phyloP scores from a whole-genome alignment of 192 early-diverging fungal species.

The Lobosporangium transversale region DNA sequence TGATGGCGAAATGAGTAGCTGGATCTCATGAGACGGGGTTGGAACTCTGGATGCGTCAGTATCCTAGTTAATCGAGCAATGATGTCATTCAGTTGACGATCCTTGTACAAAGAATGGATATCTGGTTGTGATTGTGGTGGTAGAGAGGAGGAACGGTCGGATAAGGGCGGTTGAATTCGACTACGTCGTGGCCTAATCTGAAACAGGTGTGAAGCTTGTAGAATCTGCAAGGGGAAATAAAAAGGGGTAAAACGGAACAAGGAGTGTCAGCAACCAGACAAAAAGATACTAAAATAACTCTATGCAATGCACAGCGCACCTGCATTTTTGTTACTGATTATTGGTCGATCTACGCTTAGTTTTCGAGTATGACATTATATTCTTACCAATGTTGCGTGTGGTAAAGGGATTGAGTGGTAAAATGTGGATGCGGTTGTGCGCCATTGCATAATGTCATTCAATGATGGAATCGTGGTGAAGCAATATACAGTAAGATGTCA shows the following conservation, averaged over 20 bases:
- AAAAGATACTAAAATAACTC: not conserved
- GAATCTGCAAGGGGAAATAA: slow-evolving; percentile 13
- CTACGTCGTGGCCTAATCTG: slow-evolving; percentile 30
- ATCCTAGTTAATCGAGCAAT: slow-evolving; percentile 16
- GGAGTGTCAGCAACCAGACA: too few relatives aligned
- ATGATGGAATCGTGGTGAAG: slow-evolving; percentile 31
- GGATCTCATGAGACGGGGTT: slow-evolving; percentile 37
- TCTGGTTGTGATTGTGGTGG: not conserved
- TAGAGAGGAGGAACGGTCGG: too few relatives aligned
- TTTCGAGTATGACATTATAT: too few relatives aligned
- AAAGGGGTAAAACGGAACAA: not conserved
- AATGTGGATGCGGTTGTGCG: slow-evolving; percentile 35
- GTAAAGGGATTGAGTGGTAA: slow-evolving; percentile 38
- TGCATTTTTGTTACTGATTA: too few relatives aligned
- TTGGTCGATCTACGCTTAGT: too few relatives aligned
- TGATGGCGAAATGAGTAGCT: slow-evolving; percentile 40
- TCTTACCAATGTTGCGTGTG: slow-evolving; percentile 34
- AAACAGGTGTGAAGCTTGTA: slow-evolving; percentile 38
- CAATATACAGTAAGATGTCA: slow-evolving; percentile 46
- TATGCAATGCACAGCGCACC: too few relatives aligned
- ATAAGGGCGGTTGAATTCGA: too few relatives aligned
- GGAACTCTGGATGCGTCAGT: slow-evolving; percentile 32
- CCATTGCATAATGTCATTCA: slow-evolving; percentile 48
- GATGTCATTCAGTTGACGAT: slow-evolving; percentile 25
- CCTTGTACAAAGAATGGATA: slow-evolving; percentile 23